phyloP scores from a whole-genome alignment of 73 alveolate species.

The Paramecium pentaurelia region DNA sequence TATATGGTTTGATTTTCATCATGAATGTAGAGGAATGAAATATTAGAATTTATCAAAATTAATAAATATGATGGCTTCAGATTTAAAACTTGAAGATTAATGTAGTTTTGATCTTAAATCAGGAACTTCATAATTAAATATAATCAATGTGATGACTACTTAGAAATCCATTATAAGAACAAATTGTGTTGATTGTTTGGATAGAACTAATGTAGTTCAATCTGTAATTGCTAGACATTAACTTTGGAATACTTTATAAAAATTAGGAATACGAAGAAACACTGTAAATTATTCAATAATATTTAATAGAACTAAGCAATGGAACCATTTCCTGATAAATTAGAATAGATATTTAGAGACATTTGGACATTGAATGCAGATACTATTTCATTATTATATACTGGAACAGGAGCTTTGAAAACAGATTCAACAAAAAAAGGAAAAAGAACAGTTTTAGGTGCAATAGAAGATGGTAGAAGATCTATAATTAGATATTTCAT shows the following conservation, averaged over 20 bases:
- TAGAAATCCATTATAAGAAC: conserved; percentile 93
- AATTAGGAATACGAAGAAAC: conserved; percentile 65
- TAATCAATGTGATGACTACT: conserved; percentile 32
- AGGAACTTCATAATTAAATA: background rate
- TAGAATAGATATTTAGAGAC: conserved; percentile 91
- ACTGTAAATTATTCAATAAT: background rate
- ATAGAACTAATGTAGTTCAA: conserved; percentile 94
- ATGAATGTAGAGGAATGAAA: conserved; percentile 95
- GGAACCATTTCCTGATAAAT: conserved; percentile 78
- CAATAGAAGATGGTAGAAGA: conserved; percentile 87
- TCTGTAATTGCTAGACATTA: conserved; percentile 74
- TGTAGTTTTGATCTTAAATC: conserved; percentile 59
- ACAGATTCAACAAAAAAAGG: conserved; percentile 96
- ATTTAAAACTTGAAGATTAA: conserved; percentile 50
- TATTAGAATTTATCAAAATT: conserved; percentile 86
- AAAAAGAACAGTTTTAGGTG: conserved; percentile 89
- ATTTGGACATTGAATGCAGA: conserved; percentile 97
- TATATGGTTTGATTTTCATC: conserved; percentile 98
- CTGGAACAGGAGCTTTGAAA: conserved; percentile 98
- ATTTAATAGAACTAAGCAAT: conserved; percentile 61
- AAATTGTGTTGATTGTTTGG: conserved; percentile 97
- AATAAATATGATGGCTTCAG: conserved; percentile 64
- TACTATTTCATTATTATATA: conserved; percentile 78
- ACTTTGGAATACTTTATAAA: conserved; percentile 72
- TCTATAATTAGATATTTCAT: conserved; percentile 86